Percentiles rank a stretch among this genome's conserved stretches.
phyloP scores from a whole-genome alignment of 2,329 filamentous ascomycete species.

The Penicillium rolfsii region DNA sequence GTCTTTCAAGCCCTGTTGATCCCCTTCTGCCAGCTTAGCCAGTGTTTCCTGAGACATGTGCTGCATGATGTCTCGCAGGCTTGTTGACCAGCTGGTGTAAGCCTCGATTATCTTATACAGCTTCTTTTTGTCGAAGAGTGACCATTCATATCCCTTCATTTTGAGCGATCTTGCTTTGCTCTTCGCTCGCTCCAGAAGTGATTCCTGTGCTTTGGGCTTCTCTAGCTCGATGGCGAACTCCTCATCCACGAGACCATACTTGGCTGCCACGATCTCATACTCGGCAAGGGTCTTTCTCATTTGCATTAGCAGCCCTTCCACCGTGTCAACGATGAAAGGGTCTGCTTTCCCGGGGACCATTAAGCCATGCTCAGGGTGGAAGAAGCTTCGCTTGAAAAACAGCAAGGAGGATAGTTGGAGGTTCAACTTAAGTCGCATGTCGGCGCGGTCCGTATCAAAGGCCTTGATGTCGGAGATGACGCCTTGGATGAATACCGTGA shows the following conservation, averaged over 20 bases:
- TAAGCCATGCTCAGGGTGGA: slow-evolving; percentile 30
- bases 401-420: slow-evolving; percentile 31
- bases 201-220: slow-evolving; percentile 26
- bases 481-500: slow-evolving; percentile 37
- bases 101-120: slow-evolving; percentile 29
- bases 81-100: slow-evolving; percentile 34
- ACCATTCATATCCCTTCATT: slow-evolving; percentile 36
- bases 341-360: slow-evolving; percentile 29
- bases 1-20: slow-evolving; percentile 22
- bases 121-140: slow-evolving; percentile 37
- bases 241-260: slow-evolving; percentile 26
- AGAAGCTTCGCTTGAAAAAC: slow-evolving; percentile 31
- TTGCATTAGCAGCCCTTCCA: slow-evolving; percentile 27
- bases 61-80: slow-evolving; percentile 35
- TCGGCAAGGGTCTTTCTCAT: slow-evolving; percentile 30
- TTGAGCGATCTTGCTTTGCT: slow-evolving; percentile 29
- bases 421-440: slow-evolving; percentile 31
- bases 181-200: slow-evolving; percentile 30
- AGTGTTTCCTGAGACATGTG: slow-evolving; percentile 33
- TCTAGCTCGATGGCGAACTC: slow-evolving; percentile 12
- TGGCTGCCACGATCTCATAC: slow-evolving; percentile 27
- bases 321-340: slow-evolving; percentile 25
- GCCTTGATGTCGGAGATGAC: slow-evolving; percentile 34
- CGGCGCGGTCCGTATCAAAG: slow-evolving; percentile 32
- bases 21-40: slow-evolving; percentile 17